Base-by-base conservation (phyloP, 768 basidiomycete species). In the Sistotremastrum niveocremeum region DNA sequence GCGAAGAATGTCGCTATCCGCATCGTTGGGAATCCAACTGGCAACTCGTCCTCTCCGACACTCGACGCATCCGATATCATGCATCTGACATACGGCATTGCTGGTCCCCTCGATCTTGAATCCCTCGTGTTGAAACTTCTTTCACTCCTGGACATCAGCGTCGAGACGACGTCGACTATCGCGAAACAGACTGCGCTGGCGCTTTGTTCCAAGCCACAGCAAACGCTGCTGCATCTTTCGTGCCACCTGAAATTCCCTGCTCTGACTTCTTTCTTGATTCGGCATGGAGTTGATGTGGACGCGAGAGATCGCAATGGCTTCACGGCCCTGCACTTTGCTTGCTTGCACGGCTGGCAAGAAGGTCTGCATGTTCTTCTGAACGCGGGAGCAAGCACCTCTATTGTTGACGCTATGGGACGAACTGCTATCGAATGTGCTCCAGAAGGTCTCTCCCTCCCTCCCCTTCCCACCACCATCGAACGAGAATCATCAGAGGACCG, bases 1-100 rank as follows among this genome's bases (percentile, higher is more conserved):
- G 90, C 91, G 2, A 83, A 86, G 62, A 85, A 89, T 48, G 84
- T 95, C 35, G 91, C 91, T 9, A 80, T 91, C 76, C 76, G 90
- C 32, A 95, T 95, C 52, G 86, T 95, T 32, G 83, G 85, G 36
- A 81, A 70, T 46, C 67, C 78, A 29, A 63, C 65, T 32, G 77
- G 81, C 44, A 64, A 65, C 44, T 63, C 72, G 3, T 62, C 69
- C 10, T 57, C 68, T 5, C 20, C 47, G 48, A 56, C 58, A 40
- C 58, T 54, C 44, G 58, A 60, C 43, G 56, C 49, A 42, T 60
- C 55, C 49, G 64, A 64, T 46, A 68, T 72, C 61, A 79, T 82
- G 75, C 76, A 79, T 52, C 59, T 77, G 39, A 62, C 71, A 4
- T 62, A 72, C 0, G 62, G 65, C 4, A 52, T 66, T 0, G 55